These are phyloP conservation scores for Blastobotrys niveus DNA, from an alignment of 1,139 yeast species.

Conservation along the genomic window DNA sequence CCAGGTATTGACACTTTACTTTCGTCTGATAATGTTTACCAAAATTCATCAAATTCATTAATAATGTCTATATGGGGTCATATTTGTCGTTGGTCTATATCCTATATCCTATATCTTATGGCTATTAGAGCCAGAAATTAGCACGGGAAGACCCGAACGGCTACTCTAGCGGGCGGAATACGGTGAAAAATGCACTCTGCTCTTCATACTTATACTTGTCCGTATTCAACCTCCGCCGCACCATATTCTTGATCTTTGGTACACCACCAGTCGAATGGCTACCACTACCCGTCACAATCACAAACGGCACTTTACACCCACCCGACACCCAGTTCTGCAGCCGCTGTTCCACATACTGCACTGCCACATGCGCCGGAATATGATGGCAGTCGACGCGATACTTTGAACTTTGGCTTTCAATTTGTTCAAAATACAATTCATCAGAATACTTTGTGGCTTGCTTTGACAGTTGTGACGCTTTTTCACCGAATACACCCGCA, in stretches of 20 bases:
- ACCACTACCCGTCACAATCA: slow-evolving; percentile 33
- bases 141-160: too few relatives aligned
- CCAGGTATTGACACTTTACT: too few relatives aligned
- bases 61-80: too few relatives aligned
- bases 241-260: slow-evolving; percentile 30
- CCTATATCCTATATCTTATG: too few relatives aligned
- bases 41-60: too few relatives aligned
- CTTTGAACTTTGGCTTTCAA: slow-evolving; percentile 19
- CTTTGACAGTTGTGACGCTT: slow-evolving; percentile 15
- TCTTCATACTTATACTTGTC: slow-evolving; percentile 23
- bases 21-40: too few relatives aligned
- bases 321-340: slow-evolving; percentile 18
- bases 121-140: too few relatives aligned
- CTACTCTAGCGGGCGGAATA: too few relatives aligned
- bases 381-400: slow-evolving; percentile 29
- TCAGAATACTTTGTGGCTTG: slow-evolving; percentile 17
- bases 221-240: slow-evolving; percentile 23
- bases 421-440: slow-evolving; percentile 15
- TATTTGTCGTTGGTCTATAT: too few relatives aligned
- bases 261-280: slow-evolving; percentile 29
- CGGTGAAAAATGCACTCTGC: slow-evolving; percentile 10
- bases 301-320: slow-evolving; percentile 25
- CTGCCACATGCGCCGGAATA: slow-evolving; percentile 27
- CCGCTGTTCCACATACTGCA: slow-evolving; percentile 14
- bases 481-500: slow-evolving; percentile 26